Percentiles rank a stretch among this genome's conserved stretches.
Evolutionary conservation across 2,329 filamentous ascomycete genomes (phyloP).

Genomic region (Penicillium sp.): DNA sequence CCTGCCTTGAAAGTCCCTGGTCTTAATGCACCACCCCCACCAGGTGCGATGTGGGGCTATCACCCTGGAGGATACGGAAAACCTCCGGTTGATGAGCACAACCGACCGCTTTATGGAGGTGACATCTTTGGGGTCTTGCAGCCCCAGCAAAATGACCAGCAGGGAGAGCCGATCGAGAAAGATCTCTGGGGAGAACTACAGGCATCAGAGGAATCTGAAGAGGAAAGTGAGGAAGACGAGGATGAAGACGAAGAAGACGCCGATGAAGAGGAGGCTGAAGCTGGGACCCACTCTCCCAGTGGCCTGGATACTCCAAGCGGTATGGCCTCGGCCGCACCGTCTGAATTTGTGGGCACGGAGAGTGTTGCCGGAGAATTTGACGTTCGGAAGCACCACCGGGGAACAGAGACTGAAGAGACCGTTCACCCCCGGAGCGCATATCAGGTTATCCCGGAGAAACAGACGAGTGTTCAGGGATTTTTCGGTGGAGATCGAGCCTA

Average conservation of each 20-base stretch:
- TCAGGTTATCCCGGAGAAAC: constrained; percentile 84
- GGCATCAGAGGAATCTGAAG: constrained; percentile 71
- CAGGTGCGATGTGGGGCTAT: constrained; percentile 91
- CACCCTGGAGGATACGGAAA: constrained; percentile 95
- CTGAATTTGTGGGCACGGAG: constrained; percentile 74
- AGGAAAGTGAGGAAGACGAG: constrained; percentile 68
- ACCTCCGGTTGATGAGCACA: constrained; percentile 90
- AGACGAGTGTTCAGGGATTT: constrained; percentile 84
- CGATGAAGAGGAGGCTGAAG: constrained; percentile 49
- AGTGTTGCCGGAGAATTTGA: constrained; percentile 85
- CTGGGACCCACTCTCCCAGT: constrained; percentile 70
- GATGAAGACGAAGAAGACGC: constrained; percentile 63
- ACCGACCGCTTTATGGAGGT: constrained; percentile 86
- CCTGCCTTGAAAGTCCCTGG: constrained; percentile 93
- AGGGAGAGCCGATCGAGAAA: constrained; percentile 80
- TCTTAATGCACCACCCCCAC: constrained; percentile 86
- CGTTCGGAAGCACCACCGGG: constrained; percentile 80
- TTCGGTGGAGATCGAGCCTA: constrained; percentile 95
- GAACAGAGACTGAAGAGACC: constrained; percentile 84
- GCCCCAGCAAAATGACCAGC: constrained; percentile 60
- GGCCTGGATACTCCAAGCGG: constrained; percentile 81
- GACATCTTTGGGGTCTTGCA: constrained; percentile 85
- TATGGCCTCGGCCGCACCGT: constrained; percentile 75
- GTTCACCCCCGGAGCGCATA: constrained; percentile 75
- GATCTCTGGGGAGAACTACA: constrained; percentile 91